phyloP scores from a whole-genome alignment of 2,329 filamentous ascomycete species.

The Mycosphaerella sp. region DNA sequence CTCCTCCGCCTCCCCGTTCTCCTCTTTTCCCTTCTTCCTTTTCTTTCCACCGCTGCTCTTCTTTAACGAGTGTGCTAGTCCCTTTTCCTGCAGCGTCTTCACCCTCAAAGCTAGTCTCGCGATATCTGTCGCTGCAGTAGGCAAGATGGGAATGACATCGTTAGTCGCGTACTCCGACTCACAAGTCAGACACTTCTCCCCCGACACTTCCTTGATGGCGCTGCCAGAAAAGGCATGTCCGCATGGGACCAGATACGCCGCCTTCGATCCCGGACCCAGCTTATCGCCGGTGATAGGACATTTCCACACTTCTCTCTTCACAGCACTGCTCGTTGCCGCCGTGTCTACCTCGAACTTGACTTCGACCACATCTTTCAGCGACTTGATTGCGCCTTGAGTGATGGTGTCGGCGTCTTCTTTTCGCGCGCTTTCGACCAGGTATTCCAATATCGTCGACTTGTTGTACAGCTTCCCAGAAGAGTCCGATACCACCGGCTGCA shows the following conservation, averaged over 20 bases:
- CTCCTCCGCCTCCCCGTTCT: conserved; percentile 34
- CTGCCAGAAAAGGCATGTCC: conserved; percentile 89
- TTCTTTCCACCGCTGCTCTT: conserved; percentile 64
- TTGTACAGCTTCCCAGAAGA: conserved; percentile 82
- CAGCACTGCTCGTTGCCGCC: conserved; percentile 32
- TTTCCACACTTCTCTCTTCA: conserved; percentile 56
- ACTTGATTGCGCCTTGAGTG: conserved; percentile 61
- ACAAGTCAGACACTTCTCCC: conserved; percentile 60
- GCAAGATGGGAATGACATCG: conserved; percentile 77
- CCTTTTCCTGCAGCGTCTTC: conserved; percentile 62
- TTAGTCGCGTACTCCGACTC: conserved; percentile 64
- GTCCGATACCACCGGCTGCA: conserved; percentile 75
- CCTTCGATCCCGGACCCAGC: conserved; percentile 69
- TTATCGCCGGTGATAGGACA: conserved; percentile 86
- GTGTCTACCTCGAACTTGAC: conserved; percentile 63
- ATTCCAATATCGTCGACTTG: conserved; percentile 79
- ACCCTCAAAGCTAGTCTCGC: conserved; percentile 59
- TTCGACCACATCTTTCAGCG: conserved; percentile 79
- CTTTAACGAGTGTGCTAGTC: conserved; percentile 81
- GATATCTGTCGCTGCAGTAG: conserved; percentile 64
- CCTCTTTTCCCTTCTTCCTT: conserved; percentile 59
- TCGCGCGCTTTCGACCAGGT: conserved; percentile 50
- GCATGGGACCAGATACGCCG: conserved; percentile 88
- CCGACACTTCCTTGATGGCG: conserved; percentile 60
- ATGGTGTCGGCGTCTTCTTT: conserved; percentile 57